Evolutionary conservation across 352 stramenopile genomes (phyloP).

Genomic region (Albugo laibachii): DNA sequence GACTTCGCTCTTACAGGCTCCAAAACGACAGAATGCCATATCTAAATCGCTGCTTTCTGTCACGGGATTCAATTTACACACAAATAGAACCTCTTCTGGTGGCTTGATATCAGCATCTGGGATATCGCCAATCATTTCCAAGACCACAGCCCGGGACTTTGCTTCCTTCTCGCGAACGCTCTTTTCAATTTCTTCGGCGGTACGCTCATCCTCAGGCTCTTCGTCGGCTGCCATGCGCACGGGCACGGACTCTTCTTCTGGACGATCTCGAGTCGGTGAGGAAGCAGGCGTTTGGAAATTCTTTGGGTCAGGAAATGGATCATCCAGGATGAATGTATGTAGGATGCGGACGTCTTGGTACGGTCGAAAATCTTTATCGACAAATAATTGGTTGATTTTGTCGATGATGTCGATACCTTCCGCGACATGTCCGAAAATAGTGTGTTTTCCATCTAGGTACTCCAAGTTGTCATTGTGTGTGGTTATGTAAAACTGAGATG

Average conservation of each 20-base stretch:
- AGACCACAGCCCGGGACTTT: conserved; percentile 88
- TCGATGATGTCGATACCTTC: conserved; percentile 90
- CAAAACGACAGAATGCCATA: conserved; percentile 88
- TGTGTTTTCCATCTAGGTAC: conserved; percentile 83
- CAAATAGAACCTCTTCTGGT: conserved; percentile 97
- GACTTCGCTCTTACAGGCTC: conserved; percentile 81
- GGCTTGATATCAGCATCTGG: conserved; percentile 93
- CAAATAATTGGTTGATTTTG: conserved; percentile 88
- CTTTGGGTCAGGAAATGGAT: conserved; percentile 61
- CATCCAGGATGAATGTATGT: conserved; percentile 78
- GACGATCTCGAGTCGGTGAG: conserved; percentile 78
- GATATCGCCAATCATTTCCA: conserved; percentile 98
- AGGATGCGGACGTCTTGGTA: conserved; percentile 95
- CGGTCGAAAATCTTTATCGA: conserved; percentile 87
- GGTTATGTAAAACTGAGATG: conserved; percentile 96
- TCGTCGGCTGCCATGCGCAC: conserved; percentile 81
- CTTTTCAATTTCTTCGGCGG: conserved; percentile 81
- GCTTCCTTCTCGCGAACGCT: conserved; percentile 81
- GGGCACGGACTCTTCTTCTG: conserved; percentile 82
- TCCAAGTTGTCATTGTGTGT: conserved; percentile 75
- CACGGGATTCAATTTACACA: conserved; percentile 91
- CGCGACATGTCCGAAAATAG: conserved; percentile 82
- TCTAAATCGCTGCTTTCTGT: conserved; percentile 88
- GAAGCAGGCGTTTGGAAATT: conserved; percentile 46
- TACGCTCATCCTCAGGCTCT: conserved; percentile 47